Percentiles rank a stretch among this genome's conserved stretches.
phyloP scores from a whole-genome alignment of 306 rosid species.

The Vigna unguiculata region DNA sequence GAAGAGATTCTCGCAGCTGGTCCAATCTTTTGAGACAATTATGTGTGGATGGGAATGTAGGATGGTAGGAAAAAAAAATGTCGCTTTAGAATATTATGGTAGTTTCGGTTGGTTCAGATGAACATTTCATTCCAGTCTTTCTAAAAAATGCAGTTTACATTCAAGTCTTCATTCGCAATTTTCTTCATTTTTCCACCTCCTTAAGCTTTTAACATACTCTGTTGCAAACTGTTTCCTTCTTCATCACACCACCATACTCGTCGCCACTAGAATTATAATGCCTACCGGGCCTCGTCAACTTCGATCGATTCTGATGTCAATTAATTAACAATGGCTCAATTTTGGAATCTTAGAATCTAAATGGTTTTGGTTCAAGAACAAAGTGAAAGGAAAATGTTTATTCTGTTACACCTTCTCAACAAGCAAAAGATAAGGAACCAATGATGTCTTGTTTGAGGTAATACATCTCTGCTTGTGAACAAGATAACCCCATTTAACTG shows the following conservation, averaged over 20 bases:
- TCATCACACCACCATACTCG: not conserved
- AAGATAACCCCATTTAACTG: not conserved
- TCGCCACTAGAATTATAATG: not conserved
- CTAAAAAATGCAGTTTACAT: no score
- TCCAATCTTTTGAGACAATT: constrained; percentile 58
- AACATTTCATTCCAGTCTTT: no score
- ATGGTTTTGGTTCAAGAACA: not conserved
- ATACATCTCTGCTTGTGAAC: no score
- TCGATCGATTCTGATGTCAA: not conserved
- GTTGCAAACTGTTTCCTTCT: constrained; percentile 9
- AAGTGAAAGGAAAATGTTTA: not conserved
- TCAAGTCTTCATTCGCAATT: not conserved
- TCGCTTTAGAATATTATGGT: not conserved
- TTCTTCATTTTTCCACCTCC: not conserved
- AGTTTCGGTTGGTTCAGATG: constrained; percentile 22
- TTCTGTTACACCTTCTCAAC: not conserved
- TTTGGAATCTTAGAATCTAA: not conserved
- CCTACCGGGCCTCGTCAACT: not conserved
- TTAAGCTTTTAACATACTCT: not conserved
- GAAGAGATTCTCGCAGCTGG: constrained; percentile 87
- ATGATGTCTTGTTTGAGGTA: not conserved
- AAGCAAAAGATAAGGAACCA: not conserved
- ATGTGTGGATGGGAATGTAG: constrained; percentile 3
- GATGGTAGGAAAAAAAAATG: constrained; percentile 29
- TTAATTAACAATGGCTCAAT: not conserved